Evolutionary conservation across 768 basidiomycete species (phyloP).

Genomic region (Trametes cingulata): DNA sequence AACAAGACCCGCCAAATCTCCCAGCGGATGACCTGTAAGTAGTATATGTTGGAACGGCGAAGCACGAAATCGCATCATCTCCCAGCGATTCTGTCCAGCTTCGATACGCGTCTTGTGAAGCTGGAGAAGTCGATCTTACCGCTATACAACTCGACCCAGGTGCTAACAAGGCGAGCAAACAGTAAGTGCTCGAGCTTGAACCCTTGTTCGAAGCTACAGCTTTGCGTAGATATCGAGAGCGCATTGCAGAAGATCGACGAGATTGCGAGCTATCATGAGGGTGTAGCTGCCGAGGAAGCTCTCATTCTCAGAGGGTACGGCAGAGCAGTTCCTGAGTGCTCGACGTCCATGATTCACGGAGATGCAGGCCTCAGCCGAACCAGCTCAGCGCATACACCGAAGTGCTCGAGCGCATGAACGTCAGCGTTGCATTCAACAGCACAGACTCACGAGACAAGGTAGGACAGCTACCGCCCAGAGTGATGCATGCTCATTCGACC

Average conservation of each 20-base stretch:
- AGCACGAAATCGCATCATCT: background rate
- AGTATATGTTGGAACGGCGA: background rate
- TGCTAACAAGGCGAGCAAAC: conserved; percentile 66
- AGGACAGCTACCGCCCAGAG: conserved; percentile 2
- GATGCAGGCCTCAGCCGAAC: conserved; percentile 63
- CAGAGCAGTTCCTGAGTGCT: background rate
- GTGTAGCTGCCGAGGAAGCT: conserved; percentile 75
- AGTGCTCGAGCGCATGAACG: conserved; percentile 75
- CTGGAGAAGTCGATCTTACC: conserved; percentile 86
- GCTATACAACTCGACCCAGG: conserved; percentile 76
- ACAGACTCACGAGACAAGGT: conserved; percentile 61
- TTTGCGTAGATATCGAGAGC: conserved; percentile 70
- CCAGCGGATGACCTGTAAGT: conserved; percentile 81
- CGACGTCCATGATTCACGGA: background rate
- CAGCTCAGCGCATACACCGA: conserved; percentile 69
- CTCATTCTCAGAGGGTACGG: conserved; percentile 75
- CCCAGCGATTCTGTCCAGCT: conserved; percentile 78
- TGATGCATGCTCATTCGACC: background rate
- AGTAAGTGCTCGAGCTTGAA: conserved; percentile 50
- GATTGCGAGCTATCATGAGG: conserved; percentile 72
- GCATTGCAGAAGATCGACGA: conserved; percentile 79
- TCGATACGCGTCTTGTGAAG: conserved; percentile 78
- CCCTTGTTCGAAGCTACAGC: background rate
- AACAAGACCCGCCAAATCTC: conserved; percentile 85
- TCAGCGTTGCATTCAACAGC: conserved; percentile 74